Base-by-base conservation (phyloP, 2,329 filamentous ascomycete genomes). In the Lasiodiplodia citricola region DNA sequence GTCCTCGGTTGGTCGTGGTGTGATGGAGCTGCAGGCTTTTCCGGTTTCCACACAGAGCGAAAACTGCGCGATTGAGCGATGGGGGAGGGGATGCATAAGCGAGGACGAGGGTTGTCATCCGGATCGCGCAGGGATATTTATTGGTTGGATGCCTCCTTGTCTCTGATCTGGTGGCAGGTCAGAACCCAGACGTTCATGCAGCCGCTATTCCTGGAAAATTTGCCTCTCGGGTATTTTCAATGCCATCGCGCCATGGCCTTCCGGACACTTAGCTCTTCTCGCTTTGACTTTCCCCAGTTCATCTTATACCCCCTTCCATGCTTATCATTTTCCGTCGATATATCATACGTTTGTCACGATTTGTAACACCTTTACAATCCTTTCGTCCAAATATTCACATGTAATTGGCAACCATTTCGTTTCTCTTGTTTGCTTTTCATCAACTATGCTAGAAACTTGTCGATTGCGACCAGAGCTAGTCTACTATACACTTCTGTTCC, bases 61-160 rank as follows among this genome's bases (percentile, higher is more conserved):
- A n/a, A n/a, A 47, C 41, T 47, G 41, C 18, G 41, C n/a, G 44
- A 47, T 21, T 47, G 44, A 47, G 44, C 44, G 44, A 47, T 47
- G 44, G 18, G 18, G 41, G 41, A n/a, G 28, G 31, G 31, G 31
- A 47, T 47, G 44, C 44, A 47, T 47, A 47, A 47, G 18, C 44
- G 44, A 47, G 44, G n/a, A 47, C 44, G 44, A 47, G 44, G n/a
- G 21, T 47, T 21, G 44, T 21, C 3, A 47, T 47, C 44, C 44
- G 44, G 44, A 47, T 47, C 44, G n/a, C 44, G 14, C 51, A 54
- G 51, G 51, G 51, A 54, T 54, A 16, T 54, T 54, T 54, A 54
- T 54, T 18, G 51, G 44, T 21, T 21, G 44, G 44, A 21, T n/a
- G 44, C 41, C 16, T 18, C 41, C 41, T 8, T 44, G 44, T 47